Evolutionary conservation across 2,329 filamentous ascomycete genomes (phyloP), one percentile per base, ranked within the genome.

Genomic region (Neofusicoccum laricinum): DNA sequence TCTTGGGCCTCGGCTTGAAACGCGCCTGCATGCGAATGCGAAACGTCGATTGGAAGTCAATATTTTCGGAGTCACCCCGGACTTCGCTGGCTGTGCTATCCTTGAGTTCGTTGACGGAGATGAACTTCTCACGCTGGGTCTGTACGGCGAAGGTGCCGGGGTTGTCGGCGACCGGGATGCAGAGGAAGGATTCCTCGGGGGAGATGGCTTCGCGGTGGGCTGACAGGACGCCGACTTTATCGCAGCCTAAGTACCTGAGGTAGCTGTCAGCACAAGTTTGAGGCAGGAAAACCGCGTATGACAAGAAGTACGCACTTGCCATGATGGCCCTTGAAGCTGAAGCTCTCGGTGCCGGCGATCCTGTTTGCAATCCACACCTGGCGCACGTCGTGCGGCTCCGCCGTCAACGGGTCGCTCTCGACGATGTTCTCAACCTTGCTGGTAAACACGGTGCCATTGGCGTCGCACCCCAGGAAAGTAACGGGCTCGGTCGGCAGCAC

Each of bases 331-430:
- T 97, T 97, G 77, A 99, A 91, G 65, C 90, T 90, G 70, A 92
- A 89, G 38, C 85, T 84, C 68, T 96, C 91, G 1, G 90, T 94
- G 3, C 94, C 94, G 0, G 89, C 86, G 12, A 97, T 89, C 69
- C 85, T 86, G 70, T 90, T 96, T 66, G 91, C 92, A 68, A 98
- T 87, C 91, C 94, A 99, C 15, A 99, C 95, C 80, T 97, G 93
- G 66, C 94, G 84, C 66, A 98, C 93, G 76, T 98, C 93, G 77
- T 97, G 93, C 57, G 95, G 95, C 79, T 99, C 95, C 8, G 94
- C 92, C 4, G 88, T 97, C n/a, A 84, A 77, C 2, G 91, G 86
- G 73, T 96, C 90, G 30, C 83, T 88, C 64, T 97, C 93, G 66
- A 97, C 85, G 40, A 97, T 89, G 74, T 98, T 97, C 81, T 96